Conservation (phyloP, 2,329 filamentous ascomycete species). For the Fusarium verticillioides region DNA sequence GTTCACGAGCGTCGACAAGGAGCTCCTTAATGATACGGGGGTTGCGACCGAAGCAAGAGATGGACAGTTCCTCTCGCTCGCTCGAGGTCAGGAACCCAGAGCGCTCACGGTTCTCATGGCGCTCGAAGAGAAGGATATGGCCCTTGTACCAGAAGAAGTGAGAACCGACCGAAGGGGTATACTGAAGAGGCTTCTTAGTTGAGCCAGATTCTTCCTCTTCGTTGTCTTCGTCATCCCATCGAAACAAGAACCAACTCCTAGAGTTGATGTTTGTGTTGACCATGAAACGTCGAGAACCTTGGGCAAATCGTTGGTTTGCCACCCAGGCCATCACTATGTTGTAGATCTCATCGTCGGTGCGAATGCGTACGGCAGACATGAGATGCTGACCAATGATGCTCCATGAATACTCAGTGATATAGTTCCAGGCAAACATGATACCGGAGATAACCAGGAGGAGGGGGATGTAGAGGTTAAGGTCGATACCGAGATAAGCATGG, state of each 20-base stretch:
- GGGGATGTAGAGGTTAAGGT: slow-evolving; percentile 72
- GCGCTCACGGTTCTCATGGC: slow-evolving; percentile 60
- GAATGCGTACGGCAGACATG: slow-evolving; percentile 74
- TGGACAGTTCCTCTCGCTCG: slow-evolving; percentile 67
- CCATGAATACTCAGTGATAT: slow-evolving; percentile 61
- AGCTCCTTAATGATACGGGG: slow-evolving; percentile 71
- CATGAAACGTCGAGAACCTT: slow-evolving; percentile 69
- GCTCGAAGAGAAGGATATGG: slow-evolving; percentile 67
- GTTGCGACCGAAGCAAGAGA: slow-evolving; percentile 71
- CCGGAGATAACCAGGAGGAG: slow-evolving; percentile 62
- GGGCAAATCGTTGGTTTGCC: slow-evolving; percentile 69
- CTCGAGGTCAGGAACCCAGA: slow-evolving; percentile 54
- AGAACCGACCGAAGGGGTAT: slow-evolving; percentile 74
- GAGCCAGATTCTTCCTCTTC: slow-evolving; percentile 55
- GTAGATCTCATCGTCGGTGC: slow-evolving; percentile 77
- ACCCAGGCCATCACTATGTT: slow-evolving; percentile 79
- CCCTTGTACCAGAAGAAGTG: slow-evolving; percentile 76
- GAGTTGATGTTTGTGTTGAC: slow-evolving; percentile 71
- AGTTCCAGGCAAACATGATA: slow-evolving; percentile 63
- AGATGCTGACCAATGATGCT: slow-evolving; percentile 63
- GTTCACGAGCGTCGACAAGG: slow-evolving; percentile 65
- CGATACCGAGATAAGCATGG: slow-evolving; percentile 67
- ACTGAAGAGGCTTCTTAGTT: slow-evolving; percentile 63
- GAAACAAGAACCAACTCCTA: slow-evolving; percentile 61
- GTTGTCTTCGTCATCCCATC: slow-evolving; percentile 57